Evolutionary conservation across 2,329 filamentous ascomycete species (phyloP), one percentile per base, ranked within the genome.

Genomic region (Helotiales sp.): DNA sequence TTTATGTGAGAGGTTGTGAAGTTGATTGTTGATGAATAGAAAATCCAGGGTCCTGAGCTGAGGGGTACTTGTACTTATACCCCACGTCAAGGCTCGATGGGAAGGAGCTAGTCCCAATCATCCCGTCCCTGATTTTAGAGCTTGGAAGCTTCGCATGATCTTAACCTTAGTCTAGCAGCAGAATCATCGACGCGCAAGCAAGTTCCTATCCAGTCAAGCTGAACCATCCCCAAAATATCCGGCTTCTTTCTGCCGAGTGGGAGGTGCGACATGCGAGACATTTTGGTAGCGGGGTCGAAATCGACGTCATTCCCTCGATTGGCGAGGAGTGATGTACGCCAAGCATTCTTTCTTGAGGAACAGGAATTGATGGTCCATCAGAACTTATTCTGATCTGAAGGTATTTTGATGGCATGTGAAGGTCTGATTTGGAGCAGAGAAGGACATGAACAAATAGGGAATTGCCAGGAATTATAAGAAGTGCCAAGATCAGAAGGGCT

Each of bases 41-140:
- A 13, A 27, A 49, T 42, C 33, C 50, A 53, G 36, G 50, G 50
- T 53, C 36, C 50, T n/a, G n/a, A n/a, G n/a, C n/a, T n/a, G n/a
- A n/a, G n/a, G n/a, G n/a, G n/a, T n/a, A n/a, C n/a, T n/a, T n/a
- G n/a, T n/a, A n/a, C n/a, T n/a, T n/a, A n/a, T n/a, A n/a, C n/a
- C n/a, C n/a, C n/a, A n/a, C n/a, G n/a, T n/a, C n/a, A n/a, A n/a
- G n/a, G n/a, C n/a, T n/a, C n/a, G n/a, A n/a, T n/a, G n/a, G n/a
- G n/a, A n/a, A n/a, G n/a, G n/a, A n/a, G n/a, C n/a, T n/a, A n/a
- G n/a, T n/a, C n/a, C n/a, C n/a, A n/a, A n/a, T n/a, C n/a, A n/a
- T n/a, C n/a, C n/a, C n/a, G 25, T 29, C 24, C 44, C 44, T 47
- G 44, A 29, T 47, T 31, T 29, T 19, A 8, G 38, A 17, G 10